Base-by-base conservation (phyloP, 441 rosid species). In the Codiaeum variegatum region DNA sequence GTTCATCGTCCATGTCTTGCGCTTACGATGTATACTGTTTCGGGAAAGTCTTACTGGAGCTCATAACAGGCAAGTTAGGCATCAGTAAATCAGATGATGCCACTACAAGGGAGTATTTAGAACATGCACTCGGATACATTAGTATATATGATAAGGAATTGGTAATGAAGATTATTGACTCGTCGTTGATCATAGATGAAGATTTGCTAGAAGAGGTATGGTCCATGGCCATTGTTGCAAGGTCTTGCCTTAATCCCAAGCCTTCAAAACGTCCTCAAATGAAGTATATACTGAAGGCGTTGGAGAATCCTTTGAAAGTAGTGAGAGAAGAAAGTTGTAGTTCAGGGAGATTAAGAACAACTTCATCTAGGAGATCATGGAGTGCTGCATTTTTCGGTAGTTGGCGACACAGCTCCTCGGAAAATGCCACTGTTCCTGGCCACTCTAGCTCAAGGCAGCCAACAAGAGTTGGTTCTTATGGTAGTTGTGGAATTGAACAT, bases 141-240 rank as follows among this genome's bases (percentile, higher is more conserved):
- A 90, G 85, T 66, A 78, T 86, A 64, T 83, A 87, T 56, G 98
- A 95, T 71, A 95, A 89, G 80, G 98, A 95, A 67, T 87, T 87
- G 38, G 88, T 93, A 71, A 87, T 85, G 4, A 91, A 95, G 78
- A 91, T 93, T 66, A 64, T 93, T 16, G 98, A 95, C 80, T 92
- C 97, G 0, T 91, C 95, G 23, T 72, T 95, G 71, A 86, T 95
- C 16, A 82, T 95, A 2, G 97, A 95, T 52, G 99, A 95, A 71
- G 99, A 95, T 78, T 83, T 93, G 18, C 77, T 95, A 56, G 98
- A 95, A 77, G 99, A 95, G 84, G 99, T 95, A 52, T 93, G 98
- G 99, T 98, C 99, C 61, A 89, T 90, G 97, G 98, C 99, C 8
- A 88, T 95, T 63, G 88, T 95, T 54, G 98, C 99, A 11, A 83